phyloP scores from a whole-genome alignment of 169 alveolate genomes.

The Theileria equi region DNA sequence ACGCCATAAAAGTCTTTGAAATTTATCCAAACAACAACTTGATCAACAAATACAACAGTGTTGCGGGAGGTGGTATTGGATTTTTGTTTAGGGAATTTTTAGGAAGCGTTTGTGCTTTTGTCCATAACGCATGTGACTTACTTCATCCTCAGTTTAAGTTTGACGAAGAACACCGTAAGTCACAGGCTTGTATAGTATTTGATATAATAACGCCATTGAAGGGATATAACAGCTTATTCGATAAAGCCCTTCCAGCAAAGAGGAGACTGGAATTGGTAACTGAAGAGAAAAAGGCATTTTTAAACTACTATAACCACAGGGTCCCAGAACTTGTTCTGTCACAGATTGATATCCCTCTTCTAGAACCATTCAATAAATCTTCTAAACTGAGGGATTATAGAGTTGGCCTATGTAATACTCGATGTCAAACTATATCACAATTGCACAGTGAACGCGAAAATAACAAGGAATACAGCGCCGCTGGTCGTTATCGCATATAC shows the following conservation, averaged over 20 bases:
- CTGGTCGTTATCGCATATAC: slow-evolving; percentile 19
- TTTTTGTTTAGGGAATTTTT: slow-evolving; percentile 18
- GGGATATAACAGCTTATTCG: slow-evolving; percentile 2
- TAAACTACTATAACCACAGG: neutral
- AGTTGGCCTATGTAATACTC: neutral
- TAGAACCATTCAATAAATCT: neutral
- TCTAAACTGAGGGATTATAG: neutral
- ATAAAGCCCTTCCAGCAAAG: neutral
- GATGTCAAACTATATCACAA: slow-evolving; percentile 18
- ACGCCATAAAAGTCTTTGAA: neutral
- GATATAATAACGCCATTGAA: slow-evolving; percentile 45
- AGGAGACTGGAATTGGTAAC: neutral
- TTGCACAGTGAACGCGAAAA: slow-evolving; percentile 1
- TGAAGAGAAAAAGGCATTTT: neutral
- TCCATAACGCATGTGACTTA: slow-evolving; percentile 40
- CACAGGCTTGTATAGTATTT: slow-evolving; percentile 36
- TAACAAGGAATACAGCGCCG: neutral
- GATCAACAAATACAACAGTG: slow-evolving; percentile 3
- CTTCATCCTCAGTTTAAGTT: slow-evolving; percentile 50
- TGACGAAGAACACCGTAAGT: neutral
- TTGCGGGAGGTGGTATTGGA: slow-evolving; percentile 10
- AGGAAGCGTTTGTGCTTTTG: slow-evolving; percentile 42
- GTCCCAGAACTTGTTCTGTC: slow-evolving; percentile 9
- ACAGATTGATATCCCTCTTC: slow-evolving; percentile 38
- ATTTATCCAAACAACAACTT: slow-evolving; percentile 16